Conservation (phyloP, 2,329 filamentous ascomycete species). For the Colletotrichum falcatum region DNA sequence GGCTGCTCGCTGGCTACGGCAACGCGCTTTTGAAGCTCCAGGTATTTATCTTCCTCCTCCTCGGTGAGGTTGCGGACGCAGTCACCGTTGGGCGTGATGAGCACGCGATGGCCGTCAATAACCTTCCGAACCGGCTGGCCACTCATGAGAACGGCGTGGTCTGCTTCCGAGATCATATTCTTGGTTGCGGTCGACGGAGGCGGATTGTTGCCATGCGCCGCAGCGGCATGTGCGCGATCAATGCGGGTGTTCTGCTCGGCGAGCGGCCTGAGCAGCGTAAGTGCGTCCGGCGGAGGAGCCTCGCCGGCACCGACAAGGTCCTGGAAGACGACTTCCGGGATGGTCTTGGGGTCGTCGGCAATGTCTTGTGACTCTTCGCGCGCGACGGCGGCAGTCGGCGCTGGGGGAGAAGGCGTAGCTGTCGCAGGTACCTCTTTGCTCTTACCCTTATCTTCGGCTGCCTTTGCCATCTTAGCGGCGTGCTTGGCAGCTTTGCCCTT, state of each 20-base stretch:
- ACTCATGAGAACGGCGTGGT: slow-evolving; percentile 65
- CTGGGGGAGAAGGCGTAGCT: slow-evolving; percentile 9
- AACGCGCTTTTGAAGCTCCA: slow-evolving; percentile 74
- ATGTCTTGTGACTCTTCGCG: slow-evolving; percentile 33
- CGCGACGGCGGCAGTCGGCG: slow-evolving; percentile 11
- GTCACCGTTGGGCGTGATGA: slow-evolving; percentile 81
- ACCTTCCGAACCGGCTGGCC: slow-evolving; percentile 72
- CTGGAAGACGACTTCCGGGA: slow-evolving; percentile 38
- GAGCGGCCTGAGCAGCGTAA: slow-evolving; percentile 54
- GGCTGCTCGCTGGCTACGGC: slow-evolving; percentile 63
- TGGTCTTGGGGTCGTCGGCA: slow-evolving; percentile 37
- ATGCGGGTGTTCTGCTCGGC: slow-evolving; percentile 41
- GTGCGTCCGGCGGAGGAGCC: slow-evolving; percentile 45
- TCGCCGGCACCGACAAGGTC: slow-evolving; percentile 27
- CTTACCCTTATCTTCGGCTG: slow-evolving; percentile 38
- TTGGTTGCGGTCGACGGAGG: slow-evolving; percentile 51
- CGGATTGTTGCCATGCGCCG: slow-evolving; percentile 22
- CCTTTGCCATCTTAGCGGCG: slow-evolving; percentile 42
- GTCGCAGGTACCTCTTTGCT: slow-evolving; percentile 34
- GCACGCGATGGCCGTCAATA: slow-evolving; percentile 73
- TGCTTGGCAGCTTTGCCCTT: slow-evolving; percentile 44
- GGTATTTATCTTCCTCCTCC: slow-evolving; percentile 77
- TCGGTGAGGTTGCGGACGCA: slow-evolving; percentile 78
- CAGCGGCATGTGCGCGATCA: slow-evolving; percentile 21
- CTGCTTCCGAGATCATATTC: slow-evolving; percentile 63